phyloP scores from a whole-genome alignment of 1,284 basidiomycete genomes.

The Clitocybe nebularis region DNA sequence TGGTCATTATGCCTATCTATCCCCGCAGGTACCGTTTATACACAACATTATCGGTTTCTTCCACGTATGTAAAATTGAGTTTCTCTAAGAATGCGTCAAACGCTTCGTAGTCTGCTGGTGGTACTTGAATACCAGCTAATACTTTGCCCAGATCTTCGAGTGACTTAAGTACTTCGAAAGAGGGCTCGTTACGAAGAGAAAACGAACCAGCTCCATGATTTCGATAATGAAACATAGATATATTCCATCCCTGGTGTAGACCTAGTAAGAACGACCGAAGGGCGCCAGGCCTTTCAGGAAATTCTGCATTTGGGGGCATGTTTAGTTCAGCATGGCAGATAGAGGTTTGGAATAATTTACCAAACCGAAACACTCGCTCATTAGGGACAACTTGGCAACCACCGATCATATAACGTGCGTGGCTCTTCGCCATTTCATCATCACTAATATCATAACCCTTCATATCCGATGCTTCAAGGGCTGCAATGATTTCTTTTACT shows the following conservation, averaged over 20 bases:
- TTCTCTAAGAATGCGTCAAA: conserved; percentile 77
- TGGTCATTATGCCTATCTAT: too few relatives aligned
- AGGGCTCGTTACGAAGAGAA: conserved; percentile 7
- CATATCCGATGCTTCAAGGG: conserved; percentile 71
- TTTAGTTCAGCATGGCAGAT: conserved; percentile 5
- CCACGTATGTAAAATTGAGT: conserved; percentile 85
- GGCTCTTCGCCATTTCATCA: conserved; percentile 94
- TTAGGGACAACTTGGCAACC: conserved; percentile 74
- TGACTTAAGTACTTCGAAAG: conserved; percentile 12
- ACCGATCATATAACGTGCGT: conserved; percentile 93
- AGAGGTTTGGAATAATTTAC: conserved; percentile 41
- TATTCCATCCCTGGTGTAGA: conserved; percentile 87
- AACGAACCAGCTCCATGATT: conserved; percentile 90
- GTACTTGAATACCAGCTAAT: conserved; percentile 92
- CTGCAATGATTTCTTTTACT: conserved; percentile 60
- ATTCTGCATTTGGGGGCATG: conserved; percentile 53
- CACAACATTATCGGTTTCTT: conserved; percentile 90
- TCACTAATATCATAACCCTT: conserved; percentile 87
- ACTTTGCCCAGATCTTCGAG: conserved; percentile 83
- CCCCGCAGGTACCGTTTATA: conserved; percentile 66
- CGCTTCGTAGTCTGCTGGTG: conserved; percentile 54
- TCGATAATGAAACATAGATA: conserved; percentile 95
- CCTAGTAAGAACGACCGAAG: conserved; percentile 86
- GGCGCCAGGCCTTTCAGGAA: conserved; percentile 93
- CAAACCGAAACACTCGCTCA: conserved; percentile 92